Percentiles rank a stretch among this genome's conserved stretches.
phyloP scores from a whole-genome alignment of 1,139 yeast species.

The Saccharomyces hybrid region DNA sequence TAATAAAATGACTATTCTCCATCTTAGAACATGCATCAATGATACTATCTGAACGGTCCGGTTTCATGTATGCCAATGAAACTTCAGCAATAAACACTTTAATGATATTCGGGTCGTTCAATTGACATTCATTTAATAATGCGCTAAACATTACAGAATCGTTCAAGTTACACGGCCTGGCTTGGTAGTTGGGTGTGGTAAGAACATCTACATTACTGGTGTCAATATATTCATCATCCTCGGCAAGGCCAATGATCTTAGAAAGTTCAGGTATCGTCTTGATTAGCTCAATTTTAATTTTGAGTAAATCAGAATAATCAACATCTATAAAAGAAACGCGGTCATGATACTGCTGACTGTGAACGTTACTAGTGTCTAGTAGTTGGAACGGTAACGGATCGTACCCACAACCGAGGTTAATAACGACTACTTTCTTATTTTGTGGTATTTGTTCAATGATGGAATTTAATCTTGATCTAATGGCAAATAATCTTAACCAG shows the following conservation, averaged over 20 bases:
- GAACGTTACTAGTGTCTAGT: conserved; percentile 34
- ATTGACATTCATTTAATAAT: conserved; percentile 30
- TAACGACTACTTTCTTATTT: conserved; percentile 34
- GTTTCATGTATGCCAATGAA: conserved; percentile 73
- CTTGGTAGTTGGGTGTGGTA: conserved; percentile 43
- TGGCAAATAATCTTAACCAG: conserved; percentile 74
- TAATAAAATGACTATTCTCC: conserved; percentile 51
- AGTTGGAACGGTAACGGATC: conserved; percentile 72
- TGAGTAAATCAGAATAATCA: conserved; percentile 65
- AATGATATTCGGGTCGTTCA: conserved; percentile 32
- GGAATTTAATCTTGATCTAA: conserved; percentile 47
- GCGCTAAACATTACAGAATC: conserved; percentile 38
- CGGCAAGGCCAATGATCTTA: conserved; percentile 38
- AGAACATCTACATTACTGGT: conserved; percentile 24
- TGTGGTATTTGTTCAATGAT: conserved; percentile 24
- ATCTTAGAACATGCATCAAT: conserved; percentile 43
- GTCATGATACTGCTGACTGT: conserved; percentile 18
- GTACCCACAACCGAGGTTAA: conserved; percentile 78
- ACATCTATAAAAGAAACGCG: conserved; percentile 55
- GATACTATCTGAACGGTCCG: conserved; percentile 56
- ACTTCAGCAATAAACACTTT: conserved; percentile 74
- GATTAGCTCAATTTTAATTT: conserved; percentile 48
- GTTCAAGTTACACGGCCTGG: conserved; percentile 66
- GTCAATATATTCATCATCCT: conserved; percentile 1
- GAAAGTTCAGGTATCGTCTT: conserved; percentile 41